Conservation (phyloP, 129 eudicot species). For the Chrysanthemum seticuspe region DNA sequence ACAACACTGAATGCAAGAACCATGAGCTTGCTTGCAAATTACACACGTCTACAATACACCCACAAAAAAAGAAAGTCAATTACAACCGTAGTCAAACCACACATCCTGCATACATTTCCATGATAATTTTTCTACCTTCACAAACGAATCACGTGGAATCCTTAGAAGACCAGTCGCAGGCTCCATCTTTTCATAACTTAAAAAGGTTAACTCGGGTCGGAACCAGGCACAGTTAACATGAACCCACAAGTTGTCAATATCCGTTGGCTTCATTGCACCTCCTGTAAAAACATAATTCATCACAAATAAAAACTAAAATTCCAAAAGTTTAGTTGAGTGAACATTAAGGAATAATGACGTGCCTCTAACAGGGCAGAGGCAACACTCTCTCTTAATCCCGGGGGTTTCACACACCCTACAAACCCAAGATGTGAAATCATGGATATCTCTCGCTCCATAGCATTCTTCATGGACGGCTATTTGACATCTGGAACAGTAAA, state of each 20-base stretch:
- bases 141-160: slow-evolving; percentile 67
- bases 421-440: slow-evolving; percentile 95
- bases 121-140: slow-evolving; percentile 51
- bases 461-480: slow-evolving; percentile 99
- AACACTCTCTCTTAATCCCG: slow-evolving; percentile 68
- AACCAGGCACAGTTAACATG: slow-evolving; percentile 97
- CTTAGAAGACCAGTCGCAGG: slow-evolving; percentile 81
- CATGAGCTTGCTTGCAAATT: slow-evolving; percentile 86
- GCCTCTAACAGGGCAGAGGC: slow-evolving; percentile 97
- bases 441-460: slow-evolving; percentile 66
- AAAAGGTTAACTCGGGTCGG: slow-evolving; percentile 77
- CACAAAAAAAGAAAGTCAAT: neutral
- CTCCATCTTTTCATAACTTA: slow-evolving; percentile 78
- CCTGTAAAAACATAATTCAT: slow-evolving; percentile 44
- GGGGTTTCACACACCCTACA: slow-evolving; percentile 97
- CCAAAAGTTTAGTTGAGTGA: neutral
- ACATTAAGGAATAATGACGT: slow-evolving; percentile 19
- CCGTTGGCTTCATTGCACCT: slow-evolving; percentile 96
- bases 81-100: neutral
- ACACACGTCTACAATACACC: slow-evolving; percentile 58
- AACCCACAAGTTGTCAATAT: slow-evolving; percentile 76
- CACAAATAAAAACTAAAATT: neutral
- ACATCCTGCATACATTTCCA: neutral
- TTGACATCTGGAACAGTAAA: slow-evolving; percentile 60
- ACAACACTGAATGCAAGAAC: slow-evolving; percentile 92